Evolutionary conservation across 2,329 filamentous ascomycete genomes (phyloP).

Genomic region (Ophiostoma montium): DNA sequence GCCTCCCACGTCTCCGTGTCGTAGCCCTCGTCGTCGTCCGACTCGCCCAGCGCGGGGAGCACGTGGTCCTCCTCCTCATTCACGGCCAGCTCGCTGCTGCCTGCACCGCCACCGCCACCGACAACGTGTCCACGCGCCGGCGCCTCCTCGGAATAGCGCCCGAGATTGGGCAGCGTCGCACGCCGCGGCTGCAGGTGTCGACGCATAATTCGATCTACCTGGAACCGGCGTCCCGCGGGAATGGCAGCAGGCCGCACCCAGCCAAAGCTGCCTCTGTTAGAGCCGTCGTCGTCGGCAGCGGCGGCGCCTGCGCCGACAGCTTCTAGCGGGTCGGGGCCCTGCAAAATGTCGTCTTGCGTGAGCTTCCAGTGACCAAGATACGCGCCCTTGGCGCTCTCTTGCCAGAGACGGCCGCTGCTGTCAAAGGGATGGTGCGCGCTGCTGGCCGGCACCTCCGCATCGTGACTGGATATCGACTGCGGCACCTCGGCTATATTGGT

Average conservation of each 20-base stretch:
- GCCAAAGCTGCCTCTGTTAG: constrained; percentile 1
- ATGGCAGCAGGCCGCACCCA: constrained; percentile 14
- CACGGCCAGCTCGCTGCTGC: background rate
- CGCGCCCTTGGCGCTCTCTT: constrained; percentile 11
- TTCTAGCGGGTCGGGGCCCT: constrained; percentile 2
- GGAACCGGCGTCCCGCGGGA: constrained; percentile 29
- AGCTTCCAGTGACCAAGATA: constrained; percentile 25
- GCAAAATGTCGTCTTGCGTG: constrained; percentile 6
- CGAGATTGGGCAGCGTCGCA: background rate
- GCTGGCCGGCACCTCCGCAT: too few relatives aligned
- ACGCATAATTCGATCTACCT: constrained; percentile 28
- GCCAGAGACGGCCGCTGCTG: constrained; percentile 4
- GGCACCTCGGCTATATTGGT: constrained; percentile 10
- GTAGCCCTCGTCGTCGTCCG: constrained; percentile 30
- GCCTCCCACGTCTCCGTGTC: constrained; percentile 30
- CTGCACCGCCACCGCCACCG: background rate
- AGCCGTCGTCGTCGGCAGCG: background rate
- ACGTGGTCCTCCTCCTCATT: constrained; percentile 22
- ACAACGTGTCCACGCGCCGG: background rate
- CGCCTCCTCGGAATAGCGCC: constrained; percentile 8
- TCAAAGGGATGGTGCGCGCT: background rate
- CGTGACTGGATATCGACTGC: background rate
- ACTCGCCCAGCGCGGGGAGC: constrained; percentile 23
- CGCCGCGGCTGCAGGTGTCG: constrained; percentile 20
- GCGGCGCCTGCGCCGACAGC: background rate